Conservation (phyloP, 352 stramenopile genomes). For the Globisporangium takayamanum region DNA sequence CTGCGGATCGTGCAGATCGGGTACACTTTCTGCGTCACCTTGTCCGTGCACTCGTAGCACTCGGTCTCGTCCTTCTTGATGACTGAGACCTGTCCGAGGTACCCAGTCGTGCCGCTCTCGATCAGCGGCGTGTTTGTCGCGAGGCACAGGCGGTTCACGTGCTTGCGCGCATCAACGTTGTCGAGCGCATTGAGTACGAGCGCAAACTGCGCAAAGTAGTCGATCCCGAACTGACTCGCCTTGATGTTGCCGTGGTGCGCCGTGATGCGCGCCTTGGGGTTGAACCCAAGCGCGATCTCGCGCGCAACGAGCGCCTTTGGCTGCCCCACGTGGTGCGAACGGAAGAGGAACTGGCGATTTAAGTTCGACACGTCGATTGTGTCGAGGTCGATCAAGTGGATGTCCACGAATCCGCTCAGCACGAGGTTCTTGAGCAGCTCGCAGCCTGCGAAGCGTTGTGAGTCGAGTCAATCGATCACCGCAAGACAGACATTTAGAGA, state of each 20-base stretch:
- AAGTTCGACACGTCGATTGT: conserved; percentile 99
- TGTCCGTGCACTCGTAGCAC: conserved; percentile 99
- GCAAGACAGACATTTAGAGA: not conserved
- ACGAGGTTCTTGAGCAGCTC: conserved; percentile 99
- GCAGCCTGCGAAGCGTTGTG: conserved; percentile 64
- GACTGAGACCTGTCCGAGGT: conserved; percentile 96
- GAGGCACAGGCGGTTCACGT: conserved; percentile 99
- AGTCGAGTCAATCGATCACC: not conserved
- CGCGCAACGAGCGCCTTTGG: conserved; percentile 91
- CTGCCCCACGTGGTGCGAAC: conserved; percentile 95
- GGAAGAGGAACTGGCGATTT: conserved; percentile 99
- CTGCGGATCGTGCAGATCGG: conserved; percentile 99
- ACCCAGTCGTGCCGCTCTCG: conserved; percentile 98
- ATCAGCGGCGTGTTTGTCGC: conserved; percentile 84
- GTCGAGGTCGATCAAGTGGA: conserved; percentile 97
- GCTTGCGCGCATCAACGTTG: conserved; percentile 97
- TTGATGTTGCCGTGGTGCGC: conserved; percentile 99
- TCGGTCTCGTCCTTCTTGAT: conserved; percentile 97
- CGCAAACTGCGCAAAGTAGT: conserved; percentile 95
- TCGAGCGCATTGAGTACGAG: conserved; percentile 99
- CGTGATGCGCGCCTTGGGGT: conserved; percentile 84
- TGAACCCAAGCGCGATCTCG: conserved; percentile 83
- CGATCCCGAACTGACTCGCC: conserved; percentile 82
- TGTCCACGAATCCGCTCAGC: conserved; percentile 91
- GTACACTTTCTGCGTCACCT: conserved; percentile 96